Conservation (phyloP, 306 rosid genomes). For the Abrus pulchellus region DNA sequence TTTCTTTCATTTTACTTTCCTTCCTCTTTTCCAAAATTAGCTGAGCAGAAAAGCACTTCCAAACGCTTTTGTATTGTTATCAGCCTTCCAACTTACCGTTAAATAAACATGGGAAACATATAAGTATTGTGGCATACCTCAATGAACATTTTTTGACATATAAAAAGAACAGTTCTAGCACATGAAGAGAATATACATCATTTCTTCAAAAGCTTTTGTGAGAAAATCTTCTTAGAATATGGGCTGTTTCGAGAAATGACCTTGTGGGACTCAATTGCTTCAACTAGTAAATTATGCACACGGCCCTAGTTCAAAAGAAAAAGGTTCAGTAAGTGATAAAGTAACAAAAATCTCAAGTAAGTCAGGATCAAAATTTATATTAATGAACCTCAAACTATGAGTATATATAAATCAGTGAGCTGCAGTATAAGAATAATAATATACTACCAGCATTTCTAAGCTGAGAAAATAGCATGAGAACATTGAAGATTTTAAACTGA, state of each 20-base stretch:
- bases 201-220: slow-evolving; percentile 64
- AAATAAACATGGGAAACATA: slow-evolving; percentile 44
- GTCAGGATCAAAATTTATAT: not conserved
- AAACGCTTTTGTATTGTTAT: slow-evolving; percentile 50
- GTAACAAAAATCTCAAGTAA: not conserved
- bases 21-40: slow-evolving; percentile 21
- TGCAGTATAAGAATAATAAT: not conserved
- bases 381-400: slow-evolving; percentile 12
- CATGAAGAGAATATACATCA: slow-evolving; percentile 55
- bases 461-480: slow-evolving; percentile 1
- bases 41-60: slow-evolving; percentile 45
- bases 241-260: slow-evolving; percentile 63
- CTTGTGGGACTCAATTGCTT: slow-evolving; percentile 64
- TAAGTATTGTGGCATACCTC: slow-evolving; percentile 34
- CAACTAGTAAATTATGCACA: slow-evolving; percentile 57
- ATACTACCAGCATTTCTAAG: not conserved
- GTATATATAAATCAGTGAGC: too few species aligned
- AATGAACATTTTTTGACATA: slow-evolving; percentile 33
- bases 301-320: slow-evolving; percentile 57
- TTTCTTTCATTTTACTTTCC: not conserved
- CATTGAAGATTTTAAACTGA: not conserved
- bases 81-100: slow-evolving; percentile 51
- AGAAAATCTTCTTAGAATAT: slow-evolving; percentile 67
- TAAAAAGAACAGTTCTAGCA: slow-evolving; percentile 48
- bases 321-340: not conserved